Percentiles rank a stretch among this genome's conserved stretches.
These are phyloP conservation scores for Penicillium mononematosum DNA, from an alignment of 495 filamentous ascomycete genomes.

Conservation along the genomic window DNA sequence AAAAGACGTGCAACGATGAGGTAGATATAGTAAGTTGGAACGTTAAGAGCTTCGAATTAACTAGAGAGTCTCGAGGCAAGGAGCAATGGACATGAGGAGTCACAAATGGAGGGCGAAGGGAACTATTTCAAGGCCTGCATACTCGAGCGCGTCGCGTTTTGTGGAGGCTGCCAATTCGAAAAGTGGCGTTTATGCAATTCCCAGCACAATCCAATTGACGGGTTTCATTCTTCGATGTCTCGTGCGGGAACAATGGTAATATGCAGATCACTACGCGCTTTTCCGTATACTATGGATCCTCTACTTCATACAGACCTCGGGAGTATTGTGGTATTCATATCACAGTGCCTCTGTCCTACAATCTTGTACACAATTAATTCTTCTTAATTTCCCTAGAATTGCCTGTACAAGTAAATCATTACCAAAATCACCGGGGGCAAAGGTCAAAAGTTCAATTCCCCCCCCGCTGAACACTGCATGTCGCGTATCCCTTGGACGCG, in stretches of 20 bases:
- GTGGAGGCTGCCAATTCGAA: constrained; percentile 8
- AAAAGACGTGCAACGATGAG: constrained; percentile 4
- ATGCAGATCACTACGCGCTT: constrained; percentile 8
- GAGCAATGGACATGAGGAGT: constrained; percentile 13
- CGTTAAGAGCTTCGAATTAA: not conserved
- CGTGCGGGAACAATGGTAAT: not conserved
- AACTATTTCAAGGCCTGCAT: constrained; percentile 21
- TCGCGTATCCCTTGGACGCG: constrained; percentile 15
- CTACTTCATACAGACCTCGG: not conserved
- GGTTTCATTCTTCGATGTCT: constrained; percentile 8
- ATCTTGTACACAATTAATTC: not conserved
- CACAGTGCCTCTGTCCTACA: not conserved
- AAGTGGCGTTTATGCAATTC: constrained; percentile 23
- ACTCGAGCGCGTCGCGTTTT: constrained; percentile 22
- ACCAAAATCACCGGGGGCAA: not conserved
- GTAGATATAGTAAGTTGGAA: constrained; percentile 14
- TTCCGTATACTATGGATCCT: not conserved
- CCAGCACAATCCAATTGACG: constrained; percentile 19
- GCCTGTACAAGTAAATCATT: not conserved
- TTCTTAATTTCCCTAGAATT: not conserved
- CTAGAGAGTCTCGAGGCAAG: constrained; percentile 4
- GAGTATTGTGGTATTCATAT: not conserved
- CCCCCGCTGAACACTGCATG: constrained; percentile 1
- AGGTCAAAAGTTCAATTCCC: not conserved
- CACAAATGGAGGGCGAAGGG: constrained; percentile 16